A percentile compares a stretch with the other conserved stretches of the same genome.
Conservation (phyloP, 78 protist genomes). For the Dictyostelium discoideum region DNA sequence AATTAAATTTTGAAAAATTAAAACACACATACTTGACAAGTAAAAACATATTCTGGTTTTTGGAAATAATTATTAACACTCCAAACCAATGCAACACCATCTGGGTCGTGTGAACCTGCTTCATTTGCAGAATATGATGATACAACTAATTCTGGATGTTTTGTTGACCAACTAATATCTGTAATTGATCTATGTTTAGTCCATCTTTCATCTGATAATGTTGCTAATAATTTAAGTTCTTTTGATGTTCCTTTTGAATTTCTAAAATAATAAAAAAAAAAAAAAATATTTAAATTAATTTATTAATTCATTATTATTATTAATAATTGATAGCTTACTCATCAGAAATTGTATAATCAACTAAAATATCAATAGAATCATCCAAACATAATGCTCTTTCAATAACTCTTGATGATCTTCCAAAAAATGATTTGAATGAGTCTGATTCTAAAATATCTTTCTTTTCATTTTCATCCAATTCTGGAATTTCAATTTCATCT, state of each 20-base stretch:
- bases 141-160: constrained; percentile 84
- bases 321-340: neutral
- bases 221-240: constrained; percentile 62
- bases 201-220: constrained; percentile 81
- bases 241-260: neutral
- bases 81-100: constrained; percentile 89
- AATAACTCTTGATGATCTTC: constrained; percentile 64
- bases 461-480: constrained; percentile 37
- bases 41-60: constrained; percentile 86
- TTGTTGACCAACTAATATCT: constrained; percentile 80
- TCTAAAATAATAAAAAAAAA: neutral
- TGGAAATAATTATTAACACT: constrained; percentile 42
- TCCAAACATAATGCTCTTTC: constrained; percentile 83
- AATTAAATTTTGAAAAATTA: neutral
- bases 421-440: constrained; percentile 68
- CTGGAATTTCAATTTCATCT: constrained; percentile 35
- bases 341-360: constrained; percentile 74
- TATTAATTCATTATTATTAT: too few relatives aligned
- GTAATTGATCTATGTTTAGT: constrained; percentile 75
- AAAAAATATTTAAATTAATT: neutral
- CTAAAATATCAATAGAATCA: constrained; percentile 71
- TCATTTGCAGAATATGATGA: constrained; percentile 80
- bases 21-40: constrained; percentile 67
- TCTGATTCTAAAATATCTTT: constrained; percentile 36
- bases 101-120: constrained; percentile 83